Conservation (phyloP, 2,329 filamentous ascomycete genomes). For the Aspergillus brunneoviolaceus region DNA sequence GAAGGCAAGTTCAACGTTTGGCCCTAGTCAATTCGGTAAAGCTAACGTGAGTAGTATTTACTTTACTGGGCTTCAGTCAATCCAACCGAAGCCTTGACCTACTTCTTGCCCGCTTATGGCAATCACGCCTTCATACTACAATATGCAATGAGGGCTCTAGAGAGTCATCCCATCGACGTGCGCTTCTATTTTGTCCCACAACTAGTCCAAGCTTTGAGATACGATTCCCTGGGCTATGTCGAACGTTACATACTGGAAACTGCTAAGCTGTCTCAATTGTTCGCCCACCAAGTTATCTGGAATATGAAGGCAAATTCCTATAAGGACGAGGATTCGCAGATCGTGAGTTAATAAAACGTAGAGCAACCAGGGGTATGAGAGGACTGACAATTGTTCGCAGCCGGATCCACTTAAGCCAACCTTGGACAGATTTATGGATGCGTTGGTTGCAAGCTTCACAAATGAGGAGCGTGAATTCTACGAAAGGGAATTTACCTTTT, state of each 20-base stretch:
- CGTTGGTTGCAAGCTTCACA: conserved; percentile 80
- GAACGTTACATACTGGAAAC: conserved; percentile 97
- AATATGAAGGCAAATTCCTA: conserved; percentile 99
- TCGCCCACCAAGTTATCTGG: conserved; percentile 99
- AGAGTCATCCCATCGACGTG: conserved; percentile 92
- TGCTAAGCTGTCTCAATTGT: conserved; percentile 94
- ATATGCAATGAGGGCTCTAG: conserved; percentile 92
- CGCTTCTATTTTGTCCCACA: conserved; percentile 99
- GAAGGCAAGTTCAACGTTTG: conserved; percentile 56
- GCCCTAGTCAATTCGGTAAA: neutral
- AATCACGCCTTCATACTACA: conserved; percentile 93
- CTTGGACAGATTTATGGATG: conserved; percentile 83
- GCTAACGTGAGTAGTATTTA: conserved; percentile 62
- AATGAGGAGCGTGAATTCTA: conserved; percentile 79
- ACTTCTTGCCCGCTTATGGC: conserved; percentile 86
- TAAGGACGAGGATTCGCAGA: conserved; percentile 89
- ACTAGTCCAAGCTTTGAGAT: conserved; percentile 91
- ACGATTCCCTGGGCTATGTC: conserved; percentile 90
- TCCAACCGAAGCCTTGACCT: conserved; percentile 86
- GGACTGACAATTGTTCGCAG: conserved; percentile 38
- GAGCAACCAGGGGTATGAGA: neutral
- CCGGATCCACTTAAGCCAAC: conserved; percentile 92
- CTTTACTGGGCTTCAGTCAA: conserved; percentile 92
- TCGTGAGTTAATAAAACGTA: conserved; percentile 54
- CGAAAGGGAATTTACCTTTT: conserved; percentile 95